Percentiles rank a stretch among this genome's conserved stretches.
Conservation (phyloP, 176 grass and related monocot species). For the Oryza glaberrima region DNA sequence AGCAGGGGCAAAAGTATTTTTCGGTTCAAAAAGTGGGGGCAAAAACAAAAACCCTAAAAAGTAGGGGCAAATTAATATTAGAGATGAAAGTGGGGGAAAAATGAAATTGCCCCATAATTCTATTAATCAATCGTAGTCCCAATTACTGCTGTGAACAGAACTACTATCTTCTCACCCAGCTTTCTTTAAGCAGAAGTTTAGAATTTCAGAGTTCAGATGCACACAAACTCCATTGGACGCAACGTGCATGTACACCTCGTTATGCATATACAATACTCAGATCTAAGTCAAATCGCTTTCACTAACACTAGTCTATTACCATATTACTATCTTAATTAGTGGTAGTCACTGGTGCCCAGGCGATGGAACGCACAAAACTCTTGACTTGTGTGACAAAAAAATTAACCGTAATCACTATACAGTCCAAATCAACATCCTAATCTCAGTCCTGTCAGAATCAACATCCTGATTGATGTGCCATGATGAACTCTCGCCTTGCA, state of each 20-base stretch:
- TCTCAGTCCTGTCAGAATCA: not conserved
- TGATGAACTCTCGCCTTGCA: not conserved
- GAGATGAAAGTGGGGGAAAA: too few relatives aligned
- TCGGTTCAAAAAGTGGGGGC: too few relatives aligned
- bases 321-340: not conserved
- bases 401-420: not conserved
- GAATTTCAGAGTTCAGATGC: not conserved
- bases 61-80: too few relatives aligned
- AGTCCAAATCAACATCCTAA: not conserved
- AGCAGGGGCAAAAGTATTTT: too few relatives aligned
- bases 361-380: not conserved
- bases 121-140: not conserved
- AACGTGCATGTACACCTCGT: too few relatives aligned
- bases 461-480: not conserved
- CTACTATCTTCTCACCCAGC: not conserved
- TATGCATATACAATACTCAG: slow-evolving; percentile 5
- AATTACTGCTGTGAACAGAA: too few relatives aligned
- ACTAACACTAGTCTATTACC: not conserved
- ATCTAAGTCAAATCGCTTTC: not conserved
- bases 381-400: not conserved
- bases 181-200: slow-evolving; percentile 16
- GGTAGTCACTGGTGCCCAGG: too few relatives aligned
- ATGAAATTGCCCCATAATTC: too few relatives aligned
- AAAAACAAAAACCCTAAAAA: too few relatives aligned
- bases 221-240: not conserved